These are phyloP conservation scores for Elaphomyces granulatus DNA, from an alignment of 495 filamentous ascomycete species.

Conservation along the genomic window DNA sequence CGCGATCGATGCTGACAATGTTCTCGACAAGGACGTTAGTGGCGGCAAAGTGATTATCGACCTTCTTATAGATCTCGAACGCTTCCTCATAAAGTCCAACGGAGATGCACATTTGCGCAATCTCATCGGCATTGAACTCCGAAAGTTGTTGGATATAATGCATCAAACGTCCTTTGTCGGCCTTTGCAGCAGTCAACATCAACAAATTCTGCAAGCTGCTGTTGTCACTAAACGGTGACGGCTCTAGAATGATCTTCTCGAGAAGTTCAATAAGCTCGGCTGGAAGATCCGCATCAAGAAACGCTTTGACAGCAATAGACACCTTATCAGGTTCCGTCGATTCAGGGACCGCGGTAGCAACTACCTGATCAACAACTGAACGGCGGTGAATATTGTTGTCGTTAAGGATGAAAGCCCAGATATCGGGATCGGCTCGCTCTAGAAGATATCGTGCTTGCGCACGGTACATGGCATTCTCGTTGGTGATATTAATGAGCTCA, in stretches of 20 bases:
- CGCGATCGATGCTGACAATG: slow-evolving; percentile 95
- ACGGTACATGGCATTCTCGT: slow-evolving; percentile 98
- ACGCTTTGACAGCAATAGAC: slow-evolving; percentile 84
- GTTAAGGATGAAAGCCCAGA: slow-evolving; percentile 91
- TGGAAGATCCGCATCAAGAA: slow-evolving; percentile 80
- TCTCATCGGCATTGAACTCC: slow-evolving; percentile 82
- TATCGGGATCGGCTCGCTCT: slow-evolving; percentile 74
- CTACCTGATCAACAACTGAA: slow-evolving; percentile 90
- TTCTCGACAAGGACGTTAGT: slow-evolving; percentile 91
- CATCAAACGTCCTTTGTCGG: slow-evolving; percentile 90
- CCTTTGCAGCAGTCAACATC: slow-evolving; percentile 93
- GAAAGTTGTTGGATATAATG: slow-evolving; percentile 88
- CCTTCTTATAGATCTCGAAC: slow-evolving; percentile 98
- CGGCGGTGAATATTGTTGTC: slow-evolving; percentile 89
- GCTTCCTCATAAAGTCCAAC: slow-evolving; percentile 94
- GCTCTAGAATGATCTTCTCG: slow-evolving; percentile 98
- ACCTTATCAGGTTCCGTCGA: slow-evolving; percentile 90
- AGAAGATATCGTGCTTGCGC: slow-evolving; percentile 92
- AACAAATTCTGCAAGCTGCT: slow-evolving; percentile 89
- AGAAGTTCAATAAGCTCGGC: slow-evolving; percentile 92
- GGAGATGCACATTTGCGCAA: slow-evolving; percentile 83
- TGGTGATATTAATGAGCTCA: slow-evolving; percentile 93
- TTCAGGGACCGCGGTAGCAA: slow-evolving; percentile 90
- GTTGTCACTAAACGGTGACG: slow-evolving; percentile 94
- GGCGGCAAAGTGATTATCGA: slow-evolving; percentile 72